Evolutionary conservation across 306 rosid genomes (phyloP), one percentile per base, ranked within the genome.

Genomic region (Astragalus glycyphyllos): DNA sequence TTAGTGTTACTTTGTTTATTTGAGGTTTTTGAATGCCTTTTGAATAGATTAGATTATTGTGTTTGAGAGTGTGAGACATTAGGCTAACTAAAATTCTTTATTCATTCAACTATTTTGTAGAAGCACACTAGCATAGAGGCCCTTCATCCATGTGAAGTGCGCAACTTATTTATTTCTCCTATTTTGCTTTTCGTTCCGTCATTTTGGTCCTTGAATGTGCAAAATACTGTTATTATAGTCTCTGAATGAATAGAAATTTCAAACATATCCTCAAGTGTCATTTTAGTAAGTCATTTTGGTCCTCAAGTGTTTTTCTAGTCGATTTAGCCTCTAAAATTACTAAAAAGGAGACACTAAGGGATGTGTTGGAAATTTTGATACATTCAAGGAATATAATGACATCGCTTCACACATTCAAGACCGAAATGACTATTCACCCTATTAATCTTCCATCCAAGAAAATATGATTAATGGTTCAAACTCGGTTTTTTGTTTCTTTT

Each of bases 141-240:
- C 49, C 26, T 7, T 42, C 50, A 11, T 61, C 16, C 9, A 1
- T 41, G 37, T 62, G 37, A 62, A 41, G 51, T 29, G 23, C 35
- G 57, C 8, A 55, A 41, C 46, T 57, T 4, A 35, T 42, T 29
- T 32, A 8, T 74, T 61, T 59, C 48, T 74, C 12, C 16, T 48
- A 50, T 45, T 50, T 57, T 69, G 35, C 65, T 71, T 50, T 72
- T 58, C 51, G 13, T 32, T 57, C n/a, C n/a, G n/a, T n/a, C n/a
- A n/a, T n/a, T n/a, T n/a, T n/a, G n/a, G n/a, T n/a, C n/a, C n/a
- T n/a, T n/a, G n/a, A n/a, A n/a, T n/a, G n/a, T n/a, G n/a, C n/a
- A n/a, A n/a, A n/a, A n/a, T n/a, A n/a, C n/a, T n/a, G n/a, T n/a
- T n/a, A n/a, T n/a, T n/a, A n/a, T n/a, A n/a, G n/a, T n/a, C n/a